Conservation (phyloP, 140 eudicot species). For the Ambrosia hybrid region DNA sequence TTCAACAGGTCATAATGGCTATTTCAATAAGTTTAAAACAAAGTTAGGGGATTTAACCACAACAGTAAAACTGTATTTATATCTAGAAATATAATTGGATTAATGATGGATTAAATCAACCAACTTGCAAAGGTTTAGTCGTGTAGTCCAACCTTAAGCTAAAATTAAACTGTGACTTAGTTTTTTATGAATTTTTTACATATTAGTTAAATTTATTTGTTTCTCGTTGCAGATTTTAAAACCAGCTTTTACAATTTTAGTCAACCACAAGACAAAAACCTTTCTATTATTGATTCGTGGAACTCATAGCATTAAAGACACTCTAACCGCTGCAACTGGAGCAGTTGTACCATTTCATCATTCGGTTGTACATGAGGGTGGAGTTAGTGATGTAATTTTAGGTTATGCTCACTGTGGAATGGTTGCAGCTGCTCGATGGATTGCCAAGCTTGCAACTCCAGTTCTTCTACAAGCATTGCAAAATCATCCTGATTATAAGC, state of each 20-base stretch:
- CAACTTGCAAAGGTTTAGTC: too few relatives aligned
- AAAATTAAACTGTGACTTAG: too few relatives aligned
- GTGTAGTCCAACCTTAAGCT: too few relatives aligned
- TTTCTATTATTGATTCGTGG: conserved; percentile 90
- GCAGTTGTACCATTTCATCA: conserved; percentile 99
- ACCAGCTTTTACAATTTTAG: conserved; percentile 89
- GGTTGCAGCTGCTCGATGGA: conserved; percentile 99
- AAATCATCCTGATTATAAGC: conserved; percentile 70
- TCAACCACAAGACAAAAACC: conserved; percentile 63
- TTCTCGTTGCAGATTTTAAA: conserved; percentile 76
- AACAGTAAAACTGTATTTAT: too few relatives aligned
- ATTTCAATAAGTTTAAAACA: too few relatives aligned
- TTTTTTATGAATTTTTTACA: background rate
- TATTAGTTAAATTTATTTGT: background rate
- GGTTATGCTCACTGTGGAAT: conserved; percentile 99
- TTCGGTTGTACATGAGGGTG: conserved; percentile 86
- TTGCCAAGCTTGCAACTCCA: conserved; percentile 90
- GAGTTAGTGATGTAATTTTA: conserved; percentile 74
- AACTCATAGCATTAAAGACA: conserved; percentile 94
- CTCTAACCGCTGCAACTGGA: conserved; percentile 95
- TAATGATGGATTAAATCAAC: too few relatives aligned
- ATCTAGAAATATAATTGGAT: too few relatives aligned
- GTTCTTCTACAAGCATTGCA: conserved; percentile 56
- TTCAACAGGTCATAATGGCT: too few relatives aligned
- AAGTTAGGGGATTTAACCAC: too few relatives aligned